Evolutionary conservation across 345 rosid species (phyloP).

Genomic region (Gossypioides kirkii): DNA sequence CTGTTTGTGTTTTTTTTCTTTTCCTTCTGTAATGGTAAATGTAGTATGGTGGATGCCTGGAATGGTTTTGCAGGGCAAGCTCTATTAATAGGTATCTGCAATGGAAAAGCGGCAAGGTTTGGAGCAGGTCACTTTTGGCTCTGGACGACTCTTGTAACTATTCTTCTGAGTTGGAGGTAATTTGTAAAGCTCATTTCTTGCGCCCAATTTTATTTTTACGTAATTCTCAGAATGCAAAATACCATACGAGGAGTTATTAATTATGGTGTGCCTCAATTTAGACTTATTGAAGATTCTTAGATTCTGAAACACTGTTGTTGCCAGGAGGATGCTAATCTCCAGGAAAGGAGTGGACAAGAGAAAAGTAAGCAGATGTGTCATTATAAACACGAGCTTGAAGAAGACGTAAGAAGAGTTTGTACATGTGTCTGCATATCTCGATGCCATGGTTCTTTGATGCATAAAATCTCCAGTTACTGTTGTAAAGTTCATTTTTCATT

Average conservation of each 20-base stretch:
- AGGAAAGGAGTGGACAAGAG: constrained; percentile 34
- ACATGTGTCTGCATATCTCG: neutral
- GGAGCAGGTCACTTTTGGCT: constrained; percentile 47
- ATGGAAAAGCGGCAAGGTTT: constrained; percentile 39
- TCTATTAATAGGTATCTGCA: constrained; percentile 48
- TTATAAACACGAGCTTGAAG: constrained; percentile 70
- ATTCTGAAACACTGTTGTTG: constrained; percentile 13
- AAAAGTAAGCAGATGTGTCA: constrained; percentile 36
- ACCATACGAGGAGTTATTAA: neutral
- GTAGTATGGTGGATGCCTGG: constrained; percentile 7
- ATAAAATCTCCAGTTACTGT: neutral
- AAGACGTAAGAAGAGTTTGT: constrained; percentile 59
- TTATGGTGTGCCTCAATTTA: neutral
- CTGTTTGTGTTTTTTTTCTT: neutral
- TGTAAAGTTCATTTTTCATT: constrained; percentile 3
- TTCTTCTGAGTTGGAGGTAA: constrained; percentile 48
- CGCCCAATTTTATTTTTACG: neutral
- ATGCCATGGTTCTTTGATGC: neutral
- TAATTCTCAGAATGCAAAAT: neutral
- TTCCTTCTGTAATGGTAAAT: constrained; percentile 3
- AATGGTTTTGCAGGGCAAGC: constrained; percentile 38
- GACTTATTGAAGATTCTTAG: neutral
- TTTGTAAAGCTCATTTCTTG: neutral
- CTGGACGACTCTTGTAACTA: constrained; percentile 48
- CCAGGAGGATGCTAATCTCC: constrained; percentile 31